A percentile compares a stretch with the other conserved stretches of the same genome.
Conservation (phyloP, 2,329 filamentous ascomycete genomes). For the Botrytis sinoallii region DNA sequence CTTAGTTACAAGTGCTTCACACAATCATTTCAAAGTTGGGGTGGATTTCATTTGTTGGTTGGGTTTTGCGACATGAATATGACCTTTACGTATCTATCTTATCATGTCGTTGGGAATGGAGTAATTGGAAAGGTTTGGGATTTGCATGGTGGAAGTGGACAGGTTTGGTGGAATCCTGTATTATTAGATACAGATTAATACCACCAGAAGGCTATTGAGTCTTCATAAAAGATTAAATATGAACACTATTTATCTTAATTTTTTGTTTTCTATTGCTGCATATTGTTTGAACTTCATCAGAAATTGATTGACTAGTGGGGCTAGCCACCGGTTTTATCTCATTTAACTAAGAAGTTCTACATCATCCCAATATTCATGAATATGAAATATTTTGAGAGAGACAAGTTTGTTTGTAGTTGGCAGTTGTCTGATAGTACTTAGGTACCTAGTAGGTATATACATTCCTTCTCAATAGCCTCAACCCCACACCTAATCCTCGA, state of each 20-base stretch:
- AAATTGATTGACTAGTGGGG: not conserved
- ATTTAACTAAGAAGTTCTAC: not conserved
- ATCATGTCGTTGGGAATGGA: constrained; percentile 1
- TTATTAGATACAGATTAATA: constrained; percentile 7
- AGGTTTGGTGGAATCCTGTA: not conserved
- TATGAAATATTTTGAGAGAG: not conserved
- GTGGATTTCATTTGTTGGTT: constrained; percentile 1
- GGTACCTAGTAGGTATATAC: not conserved
- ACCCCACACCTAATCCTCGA: not conserved
- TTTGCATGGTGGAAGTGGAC: not conserved
- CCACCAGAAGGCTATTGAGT: not conserved
- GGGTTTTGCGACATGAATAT: not conserved
- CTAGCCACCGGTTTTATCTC: not conserved
- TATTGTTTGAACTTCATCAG: not conserved
- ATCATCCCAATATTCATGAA: not conserved
- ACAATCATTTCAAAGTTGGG: constrained; percentile 12
- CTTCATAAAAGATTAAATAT: not conserved
- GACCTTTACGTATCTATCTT: constrained; percentile 11
- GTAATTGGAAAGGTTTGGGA: not conserved
- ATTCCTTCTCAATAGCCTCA: not conserved
- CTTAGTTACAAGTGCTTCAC: not conserved
- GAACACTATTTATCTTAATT: not conserved
- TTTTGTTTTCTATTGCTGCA: not conserved
- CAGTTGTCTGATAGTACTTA: not conserved
- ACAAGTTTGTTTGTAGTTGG: not conserved